Percentiles rank a stretch among this genome's conserved stretches.
phyloP scores from a whole-genome alignment of 2,329 filamentous ascomycete species.

The Fusarium staphyleae region DNA sequence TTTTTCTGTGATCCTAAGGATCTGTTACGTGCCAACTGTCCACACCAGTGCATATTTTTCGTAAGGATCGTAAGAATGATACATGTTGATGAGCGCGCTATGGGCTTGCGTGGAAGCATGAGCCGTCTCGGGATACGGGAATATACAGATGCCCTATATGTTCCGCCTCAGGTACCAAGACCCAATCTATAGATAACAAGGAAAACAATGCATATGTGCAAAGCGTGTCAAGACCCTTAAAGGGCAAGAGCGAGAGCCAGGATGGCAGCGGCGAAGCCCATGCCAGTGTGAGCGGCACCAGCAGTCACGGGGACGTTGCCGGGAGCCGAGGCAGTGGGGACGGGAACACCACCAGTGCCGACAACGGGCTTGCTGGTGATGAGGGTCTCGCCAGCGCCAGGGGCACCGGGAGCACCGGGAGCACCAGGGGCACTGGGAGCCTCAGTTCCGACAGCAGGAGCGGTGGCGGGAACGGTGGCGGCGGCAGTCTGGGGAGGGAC shows the following conservation, averaged over 20 bases:
- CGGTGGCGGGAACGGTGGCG: conserved; percentile 51
- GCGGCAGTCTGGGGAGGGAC: conserved; percentile 34
- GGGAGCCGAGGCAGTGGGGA: conserved; percentile 48
- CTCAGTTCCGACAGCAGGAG: conserved; percentile 43
- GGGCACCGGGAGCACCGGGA: conserved; percentile 27
- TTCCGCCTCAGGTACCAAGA: conserved; percentile 39
- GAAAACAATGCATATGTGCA: conserved; percentile 35
- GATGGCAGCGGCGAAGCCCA: conserved; percentile 56
- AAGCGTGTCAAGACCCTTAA: conserved; percentile 47
- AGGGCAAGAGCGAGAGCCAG: conserved; percentile 55
- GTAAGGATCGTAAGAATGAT: conserved; percentile 67
- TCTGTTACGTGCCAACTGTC: conserved; percentile 32
- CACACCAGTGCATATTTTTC: conserved; percentile 48
- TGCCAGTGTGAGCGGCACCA: conserved; percentile 51
- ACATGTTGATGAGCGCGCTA: conserved; percentile 41
- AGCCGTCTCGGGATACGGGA: conserved; percentile 26
- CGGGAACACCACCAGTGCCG: conserved; percentile 46
- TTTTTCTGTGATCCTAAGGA: conserved; percentile 28
- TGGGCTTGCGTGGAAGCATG: conserved; percentile 28
- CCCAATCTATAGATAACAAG: conserved; percentile 40
- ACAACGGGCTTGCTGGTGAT: conserved; percentile 36
- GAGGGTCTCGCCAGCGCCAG: conserved; percentile 31
- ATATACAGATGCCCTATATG: conserved; percentile 39
- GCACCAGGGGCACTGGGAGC: conserved; percentile 23
- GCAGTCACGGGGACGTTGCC: conserved; percentile 48